Base-by-base conservation (phyloP, 441 rosid genomes). In the Populus hybrid region DNA sequence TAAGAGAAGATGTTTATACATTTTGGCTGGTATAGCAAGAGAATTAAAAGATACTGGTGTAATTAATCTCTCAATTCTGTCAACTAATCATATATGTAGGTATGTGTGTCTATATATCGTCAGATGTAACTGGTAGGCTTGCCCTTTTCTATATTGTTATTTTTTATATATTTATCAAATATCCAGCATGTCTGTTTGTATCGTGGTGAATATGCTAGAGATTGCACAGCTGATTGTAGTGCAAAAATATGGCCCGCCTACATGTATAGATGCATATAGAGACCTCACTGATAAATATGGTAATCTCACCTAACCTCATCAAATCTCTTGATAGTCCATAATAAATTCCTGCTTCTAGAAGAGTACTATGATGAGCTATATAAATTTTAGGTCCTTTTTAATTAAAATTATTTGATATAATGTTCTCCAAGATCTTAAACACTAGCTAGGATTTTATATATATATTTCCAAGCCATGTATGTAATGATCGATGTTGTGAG, bases 221-320 rank as follows among this genome's bases (percentile, higher is more conserved):
- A 59, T 59, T 1, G 64, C 23, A 18, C n/a, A 61, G 64, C n/a
- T 61, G 24, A 61, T 18, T 61, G 1, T 10, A 40, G 45, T 40
- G 45, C 0, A 40, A n/a, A n/a, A 61, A 18, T 9, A 7, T 61
- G 64, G 11, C 45, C 45, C 45, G 21, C 64, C n/a, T 18, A 61
- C 0, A n/a, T 59, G 64, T 9, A 59, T 59, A 6, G 64, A 7
- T 4, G 24, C 23, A 31, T 29, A 18, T 40, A 20, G 59, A 56
- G 23, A 56, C 61, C 61, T 65, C 67, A 29, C 21, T 9, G 68
- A 53, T 61, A 63, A 69, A 6, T 2, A 53, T 28, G 3, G 11
- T 63, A 74, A 74, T 79, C 74, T 68, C 70, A 63, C 77, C 77
- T 71, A 79, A 79, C 75, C 59, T 70, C 75, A 70, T 50, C 67